Evolutionary conservation across 495 filamentous ascomycete species (phyloP).

Genomic region (Aspergillus carlsbadensis): DNA sequence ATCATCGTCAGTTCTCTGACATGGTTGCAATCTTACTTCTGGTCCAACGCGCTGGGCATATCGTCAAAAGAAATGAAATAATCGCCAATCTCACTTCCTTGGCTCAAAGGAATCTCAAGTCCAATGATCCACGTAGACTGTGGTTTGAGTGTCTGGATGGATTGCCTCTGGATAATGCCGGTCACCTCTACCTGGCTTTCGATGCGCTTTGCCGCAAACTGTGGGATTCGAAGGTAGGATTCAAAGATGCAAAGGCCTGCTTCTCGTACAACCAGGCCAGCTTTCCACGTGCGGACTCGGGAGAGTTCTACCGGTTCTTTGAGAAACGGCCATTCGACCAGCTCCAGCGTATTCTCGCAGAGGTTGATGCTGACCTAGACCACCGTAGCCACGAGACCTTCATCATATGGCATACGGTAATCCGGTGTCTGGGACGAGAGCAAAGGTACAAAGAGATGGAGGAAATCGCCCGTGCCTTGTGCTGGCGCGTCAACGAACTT

Average conservation of each 20-base stretch:
- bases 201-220: neutral
- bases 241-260: neutral
- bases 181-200: neutral
- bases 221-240: neutral
- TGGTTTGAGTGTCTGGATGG: neutral
- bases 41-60: neutral
- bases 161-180: neutral
- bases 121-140: neutral
- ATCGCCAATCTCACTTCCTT: neutral
- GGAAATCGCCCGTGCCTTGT: neutral
- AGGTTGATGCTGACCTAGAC: neutral
- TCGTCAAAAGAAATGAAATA: neutral
- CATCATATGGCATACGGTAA: neutral
- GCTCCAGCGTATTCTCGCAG: neutral
- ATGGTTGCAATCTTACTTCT: neutral
- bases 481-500: neutral
- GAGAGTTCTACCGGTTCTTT: neutral
- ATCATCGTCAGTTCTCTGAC: neutral
- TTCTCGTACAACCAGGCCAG: neutral
- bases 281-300: neutral
- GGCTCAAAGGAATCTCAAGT: neutral
- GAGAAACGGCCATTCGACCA: neutral
- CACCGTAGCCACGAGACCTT: neutral
- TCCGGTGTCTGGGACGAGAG: neutral
- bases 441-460: neutral